These are phyloP conservation scores for Plenodomus lindquistii DNA, from an alignment of 2,329 filamentous ascomycete genomes.

Conservation along the genomic window DNA sequence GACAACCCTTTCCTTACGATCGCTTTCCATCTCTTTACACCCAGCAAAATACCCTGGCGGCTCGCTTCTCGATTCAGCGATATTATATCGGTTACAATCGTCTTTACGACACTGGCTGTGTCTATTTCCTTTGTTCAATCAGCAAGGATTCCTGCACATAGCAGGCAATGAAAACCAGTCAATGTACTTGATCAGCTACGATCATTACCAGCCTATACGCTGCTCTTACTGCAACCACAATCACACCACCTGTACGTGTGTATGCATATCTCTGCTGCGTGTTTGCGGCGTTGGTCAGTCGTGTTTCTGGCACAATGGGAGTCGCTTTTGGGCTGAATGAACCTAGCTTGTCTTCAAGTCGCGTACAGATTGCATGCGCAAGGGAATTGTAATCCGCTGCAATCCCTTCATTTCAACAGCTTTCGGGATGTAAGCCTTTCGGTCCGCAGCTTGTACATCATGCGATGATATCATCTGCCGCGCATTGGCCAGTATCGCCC, in stretches of 20 bases:
- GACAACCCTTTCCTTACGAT: conserved; percentile 14
- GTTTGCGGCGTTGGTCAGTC: neutral
- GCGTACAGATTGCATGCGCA: neutral
- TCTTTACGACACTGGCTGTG: conserved; percentile 4
- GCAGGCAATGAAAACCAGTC: conserved; percentile 20
- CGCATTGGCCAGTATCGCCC: conserved; percentile 2
- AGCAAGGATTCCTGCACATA: conserved; percentile 10
- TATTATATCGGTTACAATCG: conserved; percentile 11
- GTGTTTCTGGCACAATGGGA: neutral
- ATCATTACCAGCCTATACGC: neutral
- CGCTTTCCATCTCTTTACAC: conserved; percentile 15
- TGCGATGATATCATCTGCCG: conserved; percentile 6
- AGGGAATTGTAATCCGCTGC: neutral
- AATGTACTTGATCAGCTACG: conserved; percentile 5
- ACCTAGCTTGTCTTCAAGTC: neutral
- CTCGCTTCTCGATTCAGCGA: conserved; percentile 18
- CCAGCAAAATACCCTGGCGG: conserved; percentile 3
- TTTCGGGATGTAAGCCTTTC: neutral
- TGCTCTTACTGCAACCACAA: neutral
- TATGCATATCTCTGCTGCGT: neutral
- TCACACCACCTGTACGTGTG: neutral
- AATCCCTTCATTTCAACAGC: conserved; percentile 5
- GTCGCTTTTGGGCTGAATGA: neutral
- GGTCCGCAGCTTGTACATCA: conserved; percentile 1
- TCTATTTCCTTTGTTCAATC: conserved; percentile 1